Percentiles rank a stretch among this genome's conserved stretches.
Conservation (phyloP, 345 rosid species). For the Excoecaria cochinchinensis region DNA sequence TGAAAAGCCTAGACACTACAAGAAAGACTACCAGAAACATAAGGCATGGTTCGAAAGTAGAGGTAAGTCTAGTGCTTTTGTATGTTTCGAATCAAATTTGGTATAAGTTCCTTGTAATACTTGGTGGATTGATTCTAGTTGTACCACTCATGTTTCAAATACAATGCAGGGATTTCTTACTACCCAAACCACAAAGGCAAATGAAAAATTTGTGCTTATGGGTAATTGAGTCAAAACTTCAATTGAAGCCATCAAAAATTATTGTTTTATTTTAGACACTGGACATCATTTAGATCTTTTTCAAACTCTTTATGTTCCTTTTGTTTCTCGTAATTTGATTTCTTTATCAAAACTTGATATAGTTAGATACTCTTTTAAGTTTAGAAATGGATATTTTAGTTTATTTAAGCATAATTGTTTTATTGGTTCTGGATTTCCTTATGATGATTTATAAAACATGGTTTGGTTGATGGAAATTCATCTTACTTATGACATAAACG, state of each 20-base stretch:
- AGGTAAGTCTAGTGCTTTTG: neutral
- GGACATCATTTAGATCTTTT: neutral
- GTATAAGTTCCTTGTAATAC: slow-evolving; percentile 4
- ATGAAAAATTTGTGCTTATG: neutral
- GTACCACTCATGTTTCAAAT: slow-evolving; percentile 8
- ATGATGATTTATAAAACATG: neutral
- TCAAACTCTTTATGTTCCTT: no score
- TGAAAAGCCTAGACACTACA: neutral
- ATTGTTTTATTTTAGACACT: neutral
- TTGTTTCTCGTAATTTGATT: neutral
- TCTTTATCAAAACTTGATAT: neutral
- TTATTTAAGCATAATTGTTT: neutral
- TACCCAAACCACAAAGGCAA: slow-evolving; percentile 3
- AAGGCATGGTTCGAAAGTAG: neutral
- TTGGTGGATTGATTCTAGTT: slow-evolving; percentile 19
- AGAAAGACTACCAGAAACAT: neutral
- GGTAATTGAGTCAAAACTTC: neutral
- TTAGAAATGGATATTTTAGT: neutral
- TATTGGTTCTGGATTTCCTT: neutral
- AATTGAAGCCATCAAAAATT: neutral
- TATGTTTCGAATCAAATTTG: slow-evolving; percentile 14
- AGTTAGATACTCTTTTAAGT: neutral
- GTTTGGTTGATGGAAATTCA: neutral
- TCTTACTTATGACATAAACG: neutral
- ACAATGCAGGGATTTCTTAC: slow-evolving; percentile 1